Evolutionary conservation across 1,139 yeast genomes (phyloP).

Genomic region (Yamadazyma spencermartinsiae): DNA sequence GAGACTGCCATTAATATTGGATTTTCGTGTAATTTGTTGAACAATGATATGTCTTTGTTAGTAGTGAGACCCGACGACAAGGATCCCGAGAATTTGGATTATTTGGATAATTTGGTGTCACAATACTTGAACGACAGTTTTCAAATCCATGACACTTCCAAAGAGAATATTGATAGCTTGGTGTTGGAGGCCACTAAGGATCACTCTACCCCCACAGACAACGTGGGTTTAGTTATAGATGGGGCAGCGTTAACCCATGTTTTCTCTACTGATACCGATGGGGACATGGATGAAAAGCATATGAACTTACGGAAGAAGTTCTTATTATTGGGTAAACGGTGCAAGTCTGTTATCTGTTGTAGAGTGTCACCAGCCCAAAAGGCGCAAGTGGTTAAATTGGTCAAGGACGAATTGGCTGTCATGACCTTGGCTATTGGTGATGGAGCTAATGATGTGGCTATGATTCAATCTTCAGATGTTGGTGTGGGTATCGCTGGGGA

Average conservation of each 20-base stretch:
- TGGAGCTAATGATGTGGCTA: constrained; percentile 69
- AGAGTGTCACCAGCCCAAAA: constrained; percentile 68
- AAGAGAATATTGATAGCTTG: constrained; percentile 27
- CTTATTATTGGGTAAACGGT: constrained; percentile 56
- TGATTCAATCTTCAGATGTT: constrained; percentile 67
- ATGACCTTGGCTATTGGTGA: constrained; percentile 70
- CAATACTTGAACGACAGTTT: constrained; percentile 43
- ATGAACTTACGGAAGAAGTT: constrained; percentile 39
- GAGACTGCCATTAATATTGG: constrained; percentile 99
- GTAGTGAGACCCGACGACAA: constrained; percentile 54
- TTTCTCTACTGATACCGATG: constrained; percentile 26
- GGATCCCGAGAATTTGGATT: constrained; percentile 24
- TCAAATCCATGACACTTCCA: constrained; percentile 26
- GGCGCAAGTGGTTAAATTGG: constrained; percentile 56
- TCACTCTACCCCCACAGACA: constrained; percentile 51
- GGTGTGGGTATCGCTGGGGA: constrained; percentile 72
- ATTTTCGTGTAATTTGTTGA: constrained; percentile 87
- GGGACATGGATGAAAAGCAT: constrained; percentile 18
- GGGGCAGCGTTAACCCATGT: constrained; percentile 53
- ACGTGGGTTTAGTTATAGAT: constrained; percentile 54
- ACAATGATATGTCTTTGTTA: constrained; percentile 81
- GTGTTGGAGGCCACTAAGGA: constrained; percentile 45
- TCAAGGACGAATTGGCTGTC: constrained; percentile 50
- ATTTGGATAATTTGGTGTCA: constrained; percentile 38
- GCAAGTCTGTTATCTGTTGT: constrained; percentile 63